Percentiles rank a stretch among this genome's conserved stretches.
Evolutionary conservation across 2,329 filamentous ascomycete species (phyloP).

Genomic region (Trichoderma simmonsii): DNA sequence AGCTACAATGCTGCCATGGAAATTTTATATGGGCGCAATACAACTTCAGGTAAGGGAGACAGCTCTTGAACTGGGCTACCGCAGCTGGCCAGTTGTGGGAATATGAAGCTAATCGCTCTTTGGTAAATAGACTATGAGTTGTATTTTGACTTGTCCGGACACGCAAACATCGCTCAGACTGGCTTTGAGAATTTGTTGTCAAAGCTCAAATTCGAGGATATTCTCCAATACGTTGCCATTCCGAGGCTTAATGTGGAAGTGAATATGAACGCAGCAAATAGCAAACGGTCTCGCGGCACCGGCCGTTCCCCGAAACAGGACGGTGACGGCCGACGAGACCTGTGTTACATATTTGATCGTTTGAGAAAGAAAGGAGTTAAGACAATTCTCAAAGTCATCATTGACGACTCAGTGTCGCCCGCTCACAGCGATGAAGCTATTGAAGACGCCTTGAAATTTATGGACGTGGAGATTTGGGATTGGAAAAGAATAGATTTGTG

Average conservation of each 20-base stretch:
- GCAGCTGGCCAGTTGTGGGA: too few relatives aligned
- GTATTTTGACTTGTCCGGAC: constrained; percentile 26
- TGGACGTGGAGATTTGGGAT: constrained; percentile 30
- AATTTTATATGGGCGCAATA: constrained; percentile 27
- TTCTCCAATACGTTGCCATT: constrained; percentile 29
- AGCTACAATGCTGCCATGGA: constrained; percentile 24
- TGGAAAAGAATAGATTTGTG: constrained; percentile 32
- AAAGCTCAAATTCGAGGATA: constrained; percentile 26
- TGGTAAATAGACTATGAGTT: constrained; percentile 23
- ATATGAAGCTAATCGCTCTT: not conserved
- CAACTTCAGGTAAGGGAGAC: constrained; percentile 15
- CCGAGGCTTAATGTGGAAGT: constrained; percentile 20
- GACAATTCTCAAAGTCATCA: constrained; percentile 30
- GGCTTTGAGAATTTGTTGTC: constrained; percentile 22
- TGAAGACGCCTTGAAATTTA: constrained; percentile 24
- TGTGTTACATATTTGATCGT: constrained; percentile 30
- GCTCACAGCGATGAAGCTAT: constrained; percentile 32
- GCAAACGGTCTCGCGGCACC: constrained; percentile 4
- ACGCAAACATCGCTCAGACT: constrained; percentile 17
- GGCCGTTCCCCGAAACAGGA: constrained; percentile 13
- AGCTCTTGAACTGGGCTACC: accelerated
- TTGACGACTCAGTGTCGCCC: constrained; percentile 24
- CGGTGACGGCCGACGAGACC: constrained; percentile 19
- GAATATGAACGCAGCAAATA: constrained; percentile 17
- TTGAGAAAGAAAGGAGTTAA: constrained; percentile 27